A percentile compares a stretch with the other conserved stretches of the same genome.
phyloP scores from a whole-genome alignment of 129 eudicot genomes.

The Logfia minima region DNA sequence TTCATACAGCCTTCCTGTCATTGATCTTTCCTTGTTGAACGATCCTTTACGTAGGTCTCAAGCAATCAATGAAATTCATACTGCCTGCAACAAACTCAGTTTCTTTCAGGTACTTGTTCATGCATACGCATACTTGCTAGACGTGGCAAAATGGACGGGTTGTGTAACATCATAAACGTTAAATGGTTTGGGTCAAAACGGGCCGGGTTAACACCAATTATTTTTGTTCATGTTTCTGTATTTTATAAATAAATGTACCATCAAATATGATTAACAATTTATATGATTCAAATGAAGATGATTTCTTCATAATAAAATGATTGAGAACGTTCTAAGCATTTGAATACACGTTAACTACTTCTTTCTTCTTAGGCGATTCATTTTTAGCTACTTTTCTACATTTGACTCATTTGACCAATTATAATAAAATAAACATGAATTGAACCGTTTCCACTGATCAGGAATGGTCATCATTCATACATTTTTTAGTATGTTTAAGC shows the following conservation, averaged over 20 bases:
- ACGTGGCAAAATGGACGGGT: not conserved
- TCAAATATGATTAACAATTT: not conserved
- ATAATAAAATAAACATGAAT: not conserved
- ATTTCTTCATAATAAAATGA: not conserved
- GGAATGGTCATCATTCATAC: not conserved
- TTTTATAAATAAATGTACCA: not conserved
- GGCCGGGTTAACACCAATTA: not conserved
- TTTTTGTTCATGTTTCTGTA: slow-evolving; percentile 11
- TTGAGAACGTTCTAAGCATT: not conserved
- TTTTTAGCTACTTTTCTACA: not conserved
- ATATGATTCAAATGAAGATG: not conserved
- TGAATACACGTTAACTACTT: not conserved
- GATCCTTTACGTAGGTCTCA: slow-evolving; percentile 15
- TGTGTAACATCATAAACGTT: not conserved
- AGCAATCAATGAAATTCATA: slow-evolving; percentile 17
- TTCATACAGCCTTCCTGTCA: slow-evolving; percentile 36
- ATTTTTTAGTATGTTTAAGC: not conserved
- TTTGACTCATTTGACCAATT: too few species aligned
- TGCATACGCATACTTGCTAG: not conserved
- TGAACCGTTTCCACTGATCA: not conserved
- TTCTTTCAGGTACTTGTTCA: slow-evolving; percentile 27
- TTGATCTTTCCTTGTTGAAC: slow-evolving; percentile 46
- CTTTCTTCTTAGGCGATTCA: not conserved
- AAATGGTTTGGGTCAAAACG: not conserved
- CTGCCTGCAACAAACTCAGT: slow-evolving; percentile 27